A percentile compares a stretch with the other conserved stretches of the same genome.
phyloP scores from a whole-genome alignment of 2,329 filamentous ascomycete species.

The Xylariaceae sp. region DNA sequence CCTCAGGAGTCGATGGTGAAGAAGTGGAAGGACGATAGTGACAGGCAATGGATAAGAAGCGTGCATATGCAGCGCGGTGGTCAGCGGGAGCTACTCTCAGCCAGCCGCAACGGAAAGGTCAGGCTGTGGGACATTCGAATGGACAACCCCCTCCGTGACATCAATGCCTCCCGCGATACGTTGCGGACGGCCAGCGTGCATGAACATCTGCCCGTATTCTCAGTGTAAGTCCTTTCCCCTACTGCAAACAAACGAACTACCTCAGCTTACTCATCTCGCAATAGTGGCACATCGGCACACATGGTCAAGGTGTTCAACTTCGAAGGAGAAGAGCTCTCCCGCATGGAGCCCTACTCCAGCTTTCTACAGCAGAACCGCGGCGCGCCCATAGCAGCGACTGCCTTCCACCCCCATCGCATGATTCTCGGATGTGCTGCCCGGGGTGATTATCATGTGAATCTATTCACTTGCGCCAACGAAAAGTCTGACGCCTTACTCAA shows the following conservation, averaged over 20 bases:
- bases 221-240: conserved; percentile 60
- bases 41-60: conserved; percentile 88
- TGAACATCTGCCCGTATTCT: conserved; percentile 94
- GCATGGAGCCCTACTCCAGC: conserved; percentile 83
- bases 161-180: conserved; percentile 71
- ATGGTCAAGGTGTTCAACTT: conserved; percentile 91
- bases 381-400: conserved; percentile 79
- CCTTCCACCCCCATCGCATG: conserved; percentile 93
- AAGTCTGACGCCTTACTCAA: conserved; percentile 20
- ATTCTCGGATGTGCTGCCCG: conserved; percentile 83
- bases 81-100: conserved; percentile 83
- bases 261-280: conserved; percentile 25
- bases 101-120: conserved; percentile 88
- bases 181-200: conserved; percentile 86
- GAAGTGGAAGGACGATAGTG: conserved; percentile 87
- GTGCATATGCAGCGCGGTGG: conserved; percentile 97
- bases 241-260: background rate
- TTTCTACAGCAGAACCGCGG: conserved; percentile 79
- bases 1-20: conserved; percentile 90
- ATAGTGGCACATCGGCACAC: conserved; percentile 81
- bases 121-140: conserved; percentile 95
- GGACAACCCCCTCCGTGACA: conserved; percentile 70
- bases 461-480: conserved; percentile 68
- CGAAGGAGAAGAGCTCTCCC: conserved; percentile 72
- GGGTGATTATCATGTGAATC: conserved; percentile 85